Percentiles rank a stretch among this genome's conserved stretches.
Evolutionary conservation across 495 filamentous ascomycete species (phyloP).

Genomic region (Penicillium robsamsonii): DNA sequence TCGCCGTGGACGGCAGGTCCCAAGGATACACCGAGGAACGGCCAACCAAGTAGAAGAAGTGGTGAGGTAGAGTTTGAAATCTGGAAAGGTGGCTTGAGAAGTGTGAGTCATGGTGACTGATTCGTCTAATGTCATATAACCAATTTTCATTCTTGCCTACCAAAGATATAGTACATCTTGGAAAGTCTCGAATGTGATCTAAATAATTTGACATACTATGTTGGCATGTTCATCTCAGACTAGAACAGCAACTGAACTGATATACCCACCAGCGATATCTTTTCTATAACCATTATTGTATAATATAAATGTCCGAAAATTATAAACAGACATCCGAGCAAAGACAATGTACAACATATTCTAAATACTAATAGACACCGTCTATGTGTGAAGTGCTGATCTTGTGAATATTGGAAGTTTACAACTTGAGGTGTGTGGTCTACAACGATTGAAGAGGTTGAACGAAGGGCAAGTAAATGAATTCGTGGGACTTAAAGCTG

Average conservation of each 20-base stretch:
- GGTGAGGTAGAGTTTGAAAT: constrained; percentile 51
- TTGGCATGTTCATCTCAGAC: not conserved
- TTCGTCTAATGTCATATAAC: not conserved
- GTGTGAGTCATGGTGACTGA: constrained; percentile 15
- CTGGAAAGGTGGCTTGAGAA: constrained; percentile 48
- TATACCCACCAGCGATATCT: not conserved
- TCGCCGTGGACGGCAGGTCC: constrained; percentile 57
- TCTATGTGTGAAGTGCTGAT: not conserved
- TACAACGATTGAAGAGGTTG: not conserved
- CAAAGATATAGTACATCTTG: not conserved
- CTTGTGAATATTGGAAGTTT: not conserved
- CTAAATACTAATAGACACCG: not conserved
- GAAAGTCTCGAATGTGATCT: not conserved
- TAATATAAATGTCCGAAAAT: not conserved
- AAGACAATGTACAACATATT: not conserved
- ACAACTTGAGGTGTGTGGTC: not conserved
- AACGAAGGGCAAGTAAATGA: not conserved
- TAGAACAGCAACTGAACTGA: not conserved
- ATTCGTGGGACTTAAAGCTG: not conserved
- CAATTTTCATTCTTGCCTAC: not conserved
- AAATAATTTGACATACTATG: not conserved
- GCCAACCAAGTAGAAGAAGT: constrained; percentile 3
- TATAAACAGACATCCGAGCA: not conserved
- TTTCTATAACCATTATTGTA: not conserved
- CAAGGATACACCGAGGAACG: constrained; percentile 1